Evolutionary conservation across 768 basidiomycete genomes (phyloP).

Genomic region (Mycena indigotica): DNA sequence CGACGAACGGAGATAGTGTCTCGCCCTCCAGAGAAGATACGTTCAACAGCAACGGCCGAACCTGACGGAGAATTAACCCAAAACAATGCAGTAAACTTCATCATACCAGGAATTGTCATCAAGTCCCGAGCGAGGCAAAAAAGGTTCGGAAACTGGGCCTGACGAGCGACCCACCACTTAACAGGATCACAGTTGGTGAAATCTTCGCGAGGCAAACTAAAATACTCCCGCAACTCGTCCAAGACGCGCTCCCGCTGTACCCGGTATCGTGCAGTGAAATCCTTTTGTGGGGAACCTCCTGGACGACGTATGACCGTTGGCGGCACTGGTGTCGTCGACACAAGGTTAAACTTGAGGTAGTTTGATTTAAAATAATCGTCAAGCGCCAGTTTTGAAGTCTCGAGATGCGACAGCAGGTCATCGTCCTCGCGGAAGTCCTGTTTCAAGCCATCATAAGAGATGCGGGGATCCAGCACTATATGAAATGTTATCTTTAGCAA

Average conservation of each 20-base stretch:
- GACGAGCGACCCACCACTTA: conserved; percentile 6
- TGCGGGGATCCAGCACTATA: conserved; percentile 9
- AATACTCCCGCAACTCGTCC: conserved; percentile 10
- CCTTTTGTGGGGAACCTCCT: conserved; percentile 9
- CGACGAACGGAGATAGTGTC: conserved; percentile 16
- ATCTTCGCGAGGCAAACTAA: not conserved
- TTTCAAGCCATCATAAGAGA: conserved; percentile 12
- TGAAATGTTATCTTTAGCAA: not conserved
- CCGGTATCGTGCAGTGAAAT: conserved; percentile 1
- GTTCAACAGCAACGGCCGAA: conserved; percentile 10
- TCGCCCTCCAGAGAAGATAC: conserved; percentile 17
- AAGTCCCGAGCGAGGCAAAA: conserved; percentile 6
- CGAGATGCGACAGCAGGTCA: not conserved
- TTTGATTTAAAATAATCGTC: not conserved
- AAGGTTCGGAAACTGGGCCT: conserved; percentile 1
- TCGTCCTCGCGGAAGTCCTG: conserved; percentile 10
- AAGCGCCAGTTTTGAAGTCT: not conserved
- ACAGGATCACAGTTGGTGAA: not conserved
- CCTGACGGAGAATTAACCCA: not conserved
- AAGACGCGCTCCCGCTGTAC: not conserved
- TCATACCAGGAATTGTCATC: conserved; percentile 4
- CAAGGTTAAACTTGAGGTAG: not conserved
- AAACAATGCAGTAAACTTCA: not conserved
- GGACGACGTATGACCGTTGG: not conserved
- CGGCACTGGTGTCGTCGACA: not conserved